Conservation (phyloP, 179 eudicot species). For the Actinidia chinensis region DNA sequence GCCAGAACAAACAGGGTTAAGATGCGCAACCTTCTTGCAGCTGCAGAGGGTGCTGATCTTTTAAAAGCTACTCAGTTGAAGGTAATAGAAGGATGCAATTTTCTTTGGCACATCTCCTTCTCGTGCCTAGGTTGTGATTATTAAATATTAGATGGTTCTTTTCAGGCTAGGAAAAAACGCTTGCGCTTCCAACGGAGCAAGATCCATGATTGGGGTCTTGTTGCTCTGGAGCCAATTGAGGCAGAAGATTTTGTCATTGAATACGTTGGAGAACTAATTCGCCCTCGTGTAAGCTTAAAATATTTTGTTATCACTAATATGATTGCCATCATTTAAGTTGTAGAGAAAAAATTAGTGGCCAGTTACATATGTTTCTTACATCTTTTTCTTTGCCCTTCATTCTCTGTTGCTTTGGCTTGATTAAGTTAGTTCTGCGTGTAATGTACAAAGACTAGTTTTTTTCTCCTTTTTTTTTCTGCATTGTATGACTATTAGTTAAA, state of each 20-base stretch:
- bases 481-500: neutral
- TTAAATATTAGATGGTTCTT: neutral
- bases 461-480: neutral
- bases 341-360: neutral
- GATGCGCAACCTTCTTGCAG: constrained; percentile 92
- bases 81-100: constrained; percentile 39
- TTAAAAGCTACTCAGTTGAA: constrained; percentile 89
- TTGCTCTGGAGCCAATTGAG: constrained; percentile 94
- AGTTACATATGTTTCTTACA: neutral
- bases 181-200: constrained; percentile 91
- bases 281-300: constrained; percentile 66
- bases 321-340: neutral
- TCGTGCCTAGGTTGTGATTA: neutral
- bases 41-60: constrained; percentile 97
- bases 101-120: constrained; percentile 10
- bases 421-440: neutral
- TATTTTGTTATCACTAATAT: neutral
- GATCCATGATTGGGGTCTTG: constrained; percentile 99
- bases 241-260: constrained; percentile 98
- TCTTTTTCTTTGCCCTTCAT: neutral
- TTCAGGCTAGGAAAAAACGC: constrained; percentile 90
- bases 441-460: neutral
- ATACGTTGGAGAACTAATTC: constrained; percentile 98
- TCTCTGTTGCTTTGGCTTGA: neutral
- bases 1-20: constrained; percentile 96